These are phyloP conservation scores for Apiospora hydei DNA, from an alignment of 2,329 filamentous ascomycete genomes.

Conservation along the genomic window DNA sequence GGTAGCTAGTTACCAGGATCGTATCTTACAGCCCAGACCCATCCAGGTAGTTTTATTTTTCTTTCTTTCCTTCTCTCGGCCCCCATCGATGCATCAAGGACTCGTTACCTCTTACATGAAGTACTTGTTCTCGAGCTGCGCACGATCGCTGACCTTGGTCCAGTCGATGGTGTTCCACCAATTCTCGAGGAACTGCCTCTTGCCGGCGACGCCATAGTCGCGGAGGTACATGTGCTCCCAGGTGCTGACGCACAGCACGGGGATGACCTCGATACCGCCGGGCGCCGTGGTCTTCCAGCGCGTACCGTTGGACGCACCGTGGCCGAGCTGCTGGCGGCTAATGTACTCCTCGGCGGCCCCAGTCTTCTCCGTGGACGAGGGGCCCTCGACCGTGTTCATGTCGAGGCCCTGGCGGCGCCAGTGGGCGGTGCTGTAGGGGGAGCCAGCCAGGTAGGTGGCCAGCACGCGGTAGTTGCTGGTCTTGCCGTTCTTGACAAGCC, in stretches of 20 bases:
- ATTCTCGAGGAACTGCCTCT: constrained; percentile 74
- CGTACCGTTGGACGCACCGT: constrained; percentile 35
- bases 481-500: constrained; percentile 74
- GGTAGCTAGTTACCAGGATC: constrained; percentile 12
- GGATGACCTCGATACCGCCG: constrained; percentile 73
- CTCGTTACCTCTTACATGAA: constrained; percentile 33
- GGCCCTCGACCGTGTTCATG: constrained; percentile 67
- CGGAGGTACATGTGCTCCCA: constrained; percentile 95
- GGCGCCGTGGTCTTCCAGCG: constrained; percentile 55
- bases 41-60: background rate
- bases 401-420: constrained; percentile 75
- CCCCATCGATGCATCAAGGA: background rate
- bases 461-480: constrained; percentile 69
- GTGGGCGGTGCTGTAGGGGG: constrained; percentile 85
- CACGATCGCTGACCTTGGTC: constrained; percentile 68
- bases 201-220: constrained; percentile 80
- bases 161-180: constrained; percentile 95
- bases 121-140: constrained; percentile 31
- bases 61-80: background rate
- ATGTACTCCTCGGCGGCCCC: constrained; percentile 46
- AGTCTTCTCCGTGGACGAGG: constrained; percentile 39
- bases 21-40: constrained; percentile 17
- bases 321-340: constrained; percentile 44
- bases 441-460: constrained; percentile 89
- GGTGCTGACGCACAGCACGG: constrained; percentile 89